Base-by-base conservation (phyloP, 2,329 filamentous ascomycete species). In the Clathrospora elynae region DNA sequence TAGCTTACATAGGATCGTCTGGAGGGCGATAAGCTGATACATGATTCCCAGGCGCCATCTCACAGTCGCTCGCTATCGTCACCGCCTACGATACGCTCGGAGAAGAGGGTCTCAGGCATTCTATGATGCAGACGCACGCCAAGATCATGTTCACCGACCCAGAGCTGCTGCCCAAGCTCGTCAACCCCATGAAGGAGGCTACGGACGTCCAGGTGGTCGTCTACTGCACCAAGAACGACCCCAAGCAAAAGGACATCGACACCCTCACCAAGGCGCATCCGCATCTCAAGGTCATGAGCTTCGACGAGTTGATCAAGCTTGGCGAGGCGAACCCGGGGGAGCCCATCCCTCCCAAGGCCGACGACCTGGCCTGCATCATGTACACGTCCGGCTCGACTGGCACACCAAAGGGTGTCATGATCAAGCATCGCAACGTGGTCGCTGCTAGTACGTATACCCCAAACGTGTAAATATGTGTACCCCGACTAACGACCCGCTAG, bases 81-180 rank as follows among this genome's bases (percentile, higher is more conserved):
- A 97, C 92, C 31, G 90, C 91, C 35, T 96, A 96, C 72, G 91
- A 96, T 71, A 95, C 90, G 19, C 85, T 96, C 30, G 91, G 91
- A 39, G 82, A 89, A 61, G 83, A 85, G 50, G 91, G 90, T 32
- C 81, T 96, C 51, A 84, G 86, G 74, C 90, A 95, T 75, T 95
- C 90, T 3, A 81, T 96, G 53, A 78, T 84, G 14, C 88, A 95
- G 73, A 93, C 90, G 38, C 78, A 84, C 50, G 86, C 89, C 37
- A 84, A 84, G 60, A 85, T 86, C 70, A 92, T 96, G 77, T 96
- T 91, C 73, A 80, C 90, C 51, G 91, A 96, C 66, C 87, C 91
- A 6, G 83, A 88, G 59, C 83, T 96, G 30, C 69, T 81, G 36
- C 73, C 74, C 29, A 77, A 73, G 49, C 70, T 81, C 42, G 71